Evolutionary conservation across 2,329 filamentous ascomycete genomes (phyloP).

Genomic region (Didymella sp.): DNA sequence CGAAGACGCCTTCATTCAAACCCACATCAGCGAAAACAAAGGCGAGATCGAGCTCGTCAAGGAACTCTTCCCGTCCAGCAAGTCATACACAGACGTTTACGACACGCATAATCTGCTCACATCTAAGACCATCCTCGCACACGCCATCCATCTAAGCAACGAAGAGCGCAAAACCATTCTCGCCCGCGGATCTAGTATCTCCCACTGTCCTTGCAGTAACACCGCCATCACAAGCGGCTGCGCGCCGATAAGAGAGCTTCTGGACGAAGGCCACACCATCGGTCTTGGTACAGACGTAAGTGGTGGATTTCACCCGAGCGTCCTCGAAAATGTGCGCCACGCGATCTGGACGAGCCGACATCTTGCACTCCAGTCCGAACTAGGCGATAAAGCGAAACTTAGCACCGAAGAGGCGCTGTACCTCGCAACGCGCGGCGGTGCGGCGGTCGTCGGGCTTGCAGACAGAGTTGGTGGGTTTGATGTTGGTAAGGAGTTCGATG

Average conservation of each 20-base stretch:
- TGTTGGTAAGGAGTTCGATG: constrained; percentile 88
- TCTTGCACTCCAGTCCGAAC: constrained; percentile 62
- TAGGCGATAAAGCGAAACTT: constrained; percentile 64
- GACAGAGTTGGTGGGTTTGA: constrained; percentile 80
- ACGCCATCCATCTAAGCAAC: constrained; percentile 77
- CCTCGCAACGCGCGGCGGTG: constrained; percentile 87
- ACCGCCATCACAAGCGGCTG: constrained; percentile 80
- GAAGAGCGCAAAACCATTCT: constrained; percentile 72
- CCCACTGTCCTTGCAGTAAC: constrained; percentile 90
- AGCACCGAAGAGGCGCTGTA: constrained; percentile 87
- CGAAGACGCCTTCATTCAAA: constrained; percentile 76
- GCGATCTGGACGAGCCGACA: constrained; percentile 79
- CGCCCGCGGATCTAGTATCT: constrained; percentile 68
- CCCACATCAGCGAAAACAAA: constrained; percentile 86
- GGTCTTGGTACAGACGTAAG: constrained; percentile 91
- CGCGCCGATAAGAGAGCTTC: constrained; percentile 75
- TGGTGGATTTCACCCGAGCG: constrained; percentile 82
- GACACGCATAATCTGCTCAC: constrained; percentile 74
- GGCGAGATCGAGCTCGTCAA: constrained; percentile 75
- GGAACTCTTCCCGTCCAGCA: constrained; percentile 69
- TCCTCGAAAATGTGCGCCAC: constrained; percentile 83
- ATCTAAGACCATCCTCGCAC: constrained; percentile 78
- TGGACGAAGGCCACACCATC: constrained; percentile 77
- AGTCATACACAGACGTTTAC: constrained; percentile 79
- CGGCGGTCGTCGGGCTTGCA: constrained; percentile 76